Evolutionary conservation across 768 basidiomycete species (phyloP).

Genomic region (Serendipita vermifera): DNA sequence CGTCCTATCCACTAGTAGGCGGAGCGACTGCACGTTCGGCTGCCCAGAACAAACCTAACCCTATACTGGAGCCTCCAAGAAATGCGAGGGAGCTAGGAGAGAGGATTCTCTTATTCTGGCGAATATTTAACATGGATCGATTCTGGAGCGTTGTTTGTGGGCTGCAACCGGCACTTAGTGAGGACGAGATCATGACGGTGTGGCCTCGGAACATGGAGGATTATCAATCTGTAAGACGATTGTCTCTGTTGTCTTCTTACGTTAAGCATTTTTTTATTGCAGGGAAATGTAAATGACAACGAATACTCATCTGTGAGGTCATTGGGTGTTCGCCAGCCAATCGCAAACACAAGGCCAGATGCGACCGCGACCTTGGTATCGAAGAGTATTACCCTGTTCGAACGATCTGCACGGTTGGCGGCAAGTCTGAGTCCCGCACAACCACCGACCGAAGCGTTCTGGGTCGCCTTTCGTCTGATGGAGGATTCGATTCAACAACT

Average conservation of each 20-base stretch:
- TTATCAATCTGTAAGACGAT: slow-evolving; percentile 51
- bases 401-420: slow-evolving; percentile 47
- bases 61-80: slow-evolving; percentile 40
- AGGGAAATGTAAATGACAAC: slow-evolving; percentile 48
- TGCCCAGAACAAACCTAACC: neutral
- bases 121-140: slow-evolving; percentile 66
- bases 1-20: neutral
- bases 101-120: slow-evolving; percentile 68
- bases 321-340: slow-evolving; percentile 46
- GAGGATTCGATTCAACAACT: slow-evolving; percentile 56
- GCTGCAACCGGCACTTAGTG: slow-evolving; percentile 52
- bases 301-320: slow-evolving; percentile 39
- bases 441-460: slow-evolving; percentile 28
- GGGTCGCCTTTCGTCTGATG: slow-evolving; percentile 45
- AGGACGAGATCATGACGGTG: slow-evolving; percentile 54
- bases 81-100: slow-evolving; percentile 53
- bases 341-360: slow-evolving; percentile 36
- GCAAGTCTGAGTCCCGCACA: slow-evolving; percentile 22
- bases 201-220: slow-evolving; percentile 59
- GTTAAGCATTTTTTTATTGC: slow-evolving; percentile 8
- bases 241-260: neutral
- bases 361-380: slow-evolving; percentile 54
- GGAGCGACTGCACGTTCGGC: neutral
- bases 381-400: slow-evolving; percentile 65
- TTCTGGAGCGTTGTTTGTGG: slow-evolving; percentile 68